Evolutionary conservation across 1,284 basidiomycete species (phyloP).

Genomic region (Gomphus bonarii): DNA sequence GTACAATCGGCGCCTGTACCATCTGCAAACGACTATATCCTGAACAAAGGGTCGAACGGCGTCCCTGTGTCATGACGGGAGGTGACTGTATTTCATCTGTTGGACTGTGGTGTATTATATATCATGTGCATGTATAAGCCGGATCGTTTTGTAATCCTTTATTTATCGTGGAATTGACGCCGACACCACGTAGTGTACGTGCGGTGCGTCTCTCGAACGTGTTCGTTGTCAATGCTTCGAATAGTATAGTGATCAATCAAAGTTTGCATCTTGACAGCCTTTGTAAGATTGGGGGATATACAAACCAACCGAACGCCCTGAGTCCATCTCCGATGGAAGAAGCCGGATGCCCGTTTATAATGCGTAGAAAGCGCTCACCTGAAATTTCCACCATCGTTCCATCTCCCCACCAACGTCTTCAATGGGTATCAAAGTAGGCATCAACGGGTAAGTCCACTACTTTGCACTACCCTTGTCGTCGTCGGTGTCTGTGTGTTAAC

Average conservation of each 20-base stretch:
- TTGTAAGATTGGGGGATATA: not conserved
- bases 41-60: constrained; percentile 18
- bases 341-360: not conserved
- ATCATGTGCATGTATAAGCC: not conserved
- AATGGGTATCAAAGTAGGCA: constrained; percentile 66
- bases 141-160: not conserved
- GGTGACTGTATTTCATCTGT: not conserved
- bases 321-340: not conserved
- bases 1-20: constrained; percentile 72
- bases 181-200: not conserved
- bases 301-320: not conserved
- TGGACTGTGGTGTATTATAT: not conserved
- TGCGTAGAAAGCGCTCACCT: not conserved
- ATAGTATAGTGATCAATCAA: not conserved
- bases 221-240: not conserved
- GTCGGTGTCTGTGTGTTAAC: constrained; percentile 1
- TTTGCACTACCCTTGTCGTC: not conserved
- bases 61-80: constrained; percentile 14
- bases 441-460: constrained; percentile 65
- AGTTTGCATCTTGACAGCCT: not conserved
- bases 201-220: not conserved
- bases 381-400: not conserved
- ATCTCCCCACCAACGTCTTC: not conserved
- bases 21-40: constrained; percentile 58
- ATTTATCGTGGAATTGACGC: not conserved